Evolutionary conservation across 192 early-diverging fungal genomes (phyloP), one percentile per base, ranked within the genome.

Genomic region (Glomus cerebriforme): DNA sequence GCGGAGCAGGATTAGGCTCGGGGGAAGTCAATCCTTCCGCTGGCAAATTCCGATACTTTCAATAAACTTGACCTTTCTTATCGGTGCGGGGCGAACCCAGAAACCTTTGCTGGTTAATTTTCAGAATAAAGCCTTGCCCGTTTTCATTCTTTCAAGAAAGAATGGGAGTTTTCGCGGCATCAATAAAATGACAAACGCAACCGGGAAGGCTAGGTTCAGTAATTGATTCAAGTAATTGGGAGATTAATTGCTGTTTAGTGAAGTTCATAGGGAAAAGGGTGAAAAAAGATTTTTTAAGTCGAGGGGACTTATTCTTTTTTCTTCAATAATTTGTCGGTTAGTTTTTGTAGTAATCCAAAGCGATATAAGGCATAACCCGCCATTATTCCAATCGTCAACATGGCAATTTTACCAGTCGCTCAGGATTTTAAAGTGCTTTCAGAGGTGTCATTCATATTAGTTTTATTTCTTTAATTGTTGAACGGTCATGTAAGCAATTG

Each of bases 391-490:
- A 72, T 72, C 0, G 69, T 22, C 7, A 47, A 72, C 35, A 72
- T 72, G 69, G 69, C 69, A 39, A 72, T 6, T 72, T 72, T 72
- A 12, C 69, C 69, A 49, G 69, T 72, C 15, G 69, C 69, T 72
- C 69, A 72, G 43, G 43, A 49, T 19, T 19, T 2, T 72, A 37
- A 72, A 2, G 69, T 45, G n/a, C 47, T 72, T 45, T 72, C 12
- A 2, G 12, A 17, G 8, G 49, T 37, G 2, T 13, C 22, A 19
- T 72, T 72, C 49, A n/a, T 72, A 1, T 12, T 54, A 15, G n/a
- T 72, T 72, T 43, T 72, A 43, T 49, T 72, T 72, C 7, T 49
- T 39, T 72, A 72, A 72, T 72, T 72, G 69, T 72, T 72, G 37
- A 29, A 72, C 17, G 9, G 37, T 29, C 19, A 72, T 24, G 19